Base-by-base conservation (phyloP, 495 filamentous ascomycete species). In the Daldinia grandis region DNA sequence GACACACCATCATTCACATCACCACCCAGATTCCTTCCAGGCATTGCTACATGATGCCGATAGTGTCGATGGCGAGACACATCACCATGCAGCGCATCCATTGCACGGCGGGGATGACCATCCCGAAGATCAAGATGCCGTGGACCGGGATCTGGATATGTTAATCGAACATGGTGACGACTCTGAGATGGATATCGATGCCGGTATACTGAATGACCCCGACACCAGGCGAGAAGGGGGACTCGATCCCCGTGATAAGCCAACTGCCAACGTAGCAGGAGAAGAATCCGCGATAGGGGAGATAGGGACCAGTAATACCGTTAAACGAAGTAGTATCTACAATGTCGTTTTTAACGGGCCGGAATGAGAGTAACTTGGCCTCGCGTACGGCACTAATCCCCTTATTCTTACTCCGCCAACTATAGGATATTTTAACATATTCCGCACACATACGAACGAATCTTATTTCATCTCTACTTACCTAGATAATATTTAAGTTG, bases 131-230 rank as follows among this genome's bases (percentile, higher is more conserved):
- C 69, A 75, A 33, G 83, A 77, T 4, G 82, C 81, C 1, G 78
- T 82, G 37, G 78, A 86, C 61, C 77, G 77, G 35, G 84, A 86
- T 68, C 67, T 87, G 51, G 83, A 85, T 60, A 86, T 87, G 85
- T 62, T 87, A 28, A 84, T 87, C 58, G 83, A 84, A 40, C 74
- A 56, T 1, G 17, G 30, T 17, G 53, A 56, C 30, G 53, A 77
- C 50, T 75, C 77, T 15, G 68, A 72, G 27, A 76, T 75, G 69
- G 72, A 75, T 47, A 57, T 75, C 37, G 74, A 75, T 57, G 68
- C 65, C 25, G 55, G 67, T n/a, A 21, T 66, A 14, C 27, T 66
- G 0, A 10, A 21, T 24, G 62, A 66, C 10, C 10, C 25, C 30
- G 28, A 73, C 12, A 7, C 49, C 25, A 30, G 27, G 25, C 49